phyloP scores from a whole-genome alignment of 352 stramenopile genomes.

The Phytophthora foliorum region DNA sequence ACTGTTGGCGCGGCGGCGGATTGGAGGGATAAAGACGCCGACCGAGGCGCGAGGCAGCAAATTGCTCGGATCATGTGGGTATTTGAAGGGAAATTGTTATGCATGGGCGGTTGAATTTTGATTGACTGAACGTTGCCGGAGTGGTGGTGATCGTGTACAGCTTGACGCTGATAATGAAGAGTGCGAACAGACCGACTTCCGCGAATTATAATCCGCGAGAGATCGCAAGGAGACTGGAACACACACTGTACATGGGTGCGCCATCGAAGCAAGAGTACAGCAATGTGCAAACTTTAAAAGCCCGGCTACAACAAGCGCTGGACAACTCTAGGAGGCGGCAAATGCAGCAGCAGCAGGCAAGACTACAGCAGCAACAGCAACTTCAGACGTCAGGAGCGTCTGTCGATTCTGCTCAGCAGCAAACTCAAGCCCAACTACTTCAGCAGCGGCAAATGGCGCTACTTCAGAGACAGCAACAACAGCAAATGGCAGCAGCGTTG shows the following conservation, averaged over 20 bases:
- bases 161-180: slow-evolving; percentile 92
- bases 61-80: slow-evolving; percentile 92
- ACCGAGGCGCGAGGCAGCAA: slow-evolving; percentile 82
- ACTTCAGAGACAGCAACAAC: slow-evolving; percentile 75
- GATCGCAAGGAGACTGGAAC: slow-evolving; percentile 84
- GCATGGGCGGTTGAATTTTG: slow-evolving; percentile 4
- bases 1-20: slow-evolving; percentile 48
- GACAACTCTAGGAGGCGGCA: slow-evolving; percentile 85
- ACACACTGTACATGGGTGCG: slow-evolving; percentile 90
- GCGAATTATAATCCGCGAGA: slow-evolving; percentile 92
- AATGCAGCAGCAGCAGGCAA: slow-evolving; percentile 74
- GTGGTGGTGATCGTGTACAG: slow-evolving; percentile 42
- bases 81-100: slow-evolving; percentile 7
- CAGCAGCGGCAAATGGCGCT: slow-evolving; percentile 72
- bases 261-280: slow-evolving; percentile 88
- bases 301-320: slow-evolving; percentile 82
- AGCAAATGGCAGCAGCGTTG: slow-evolving; percentile 79
- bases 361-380: slow-evolving; percentile 46
- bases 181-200: slow-evolving; percentile 84
- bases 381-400: slow-evolving; percentile 51
- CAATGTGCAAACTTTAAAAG: slow-evolving; percentile 89
- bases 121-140: slow-evolving; percentile 24
- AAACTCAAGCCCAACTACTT: slow-evolving; percentile 59
- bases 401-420: slow-evolving; percentile 48
- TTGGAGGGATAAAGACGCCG: slow-evolving; percentile 89